These are phyloP conservation scores for Calendula officinalis DNA, from an alignment of 129 eudicot species.

Conservation along the genomic window DNA sequence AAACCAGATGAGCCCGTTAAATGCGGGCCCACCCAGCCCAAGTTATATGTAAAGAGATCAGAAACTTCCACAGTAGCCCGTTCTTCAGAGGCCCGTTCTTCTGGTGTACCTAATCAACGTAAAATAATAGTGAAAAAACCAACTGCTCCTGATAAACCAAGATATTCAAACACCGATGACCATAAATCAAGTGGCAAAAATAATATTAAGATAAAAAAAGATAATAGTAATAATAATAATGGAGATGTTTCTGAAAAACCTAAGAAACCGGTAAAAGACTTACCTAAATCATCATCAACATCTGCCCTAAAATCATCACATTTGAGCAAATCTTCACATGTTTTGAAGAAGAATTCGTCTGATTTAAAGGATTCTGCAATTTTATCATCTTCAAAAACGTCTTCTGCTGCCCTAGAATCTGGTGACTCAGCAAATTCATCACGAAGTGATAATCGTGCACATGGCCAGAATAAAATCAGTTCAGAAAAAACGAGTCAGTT, in stretches of 20 bases:
- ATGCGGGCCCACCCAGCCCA: slow-evolving; percentile 26
- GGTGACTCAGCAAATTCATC: slow-evolving; percentile 49
- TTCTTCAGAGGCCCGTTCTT: slow-evolving; percentile 14
- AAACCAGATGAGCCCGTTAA: slow-evolving; percentile 23
- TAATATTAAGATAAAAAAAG: slow-evolving; percentile 42
- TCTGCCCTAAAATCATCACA: slow-evolving; percentile 51
- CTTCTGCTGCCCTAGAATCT: slow-evolving; percentile 31
- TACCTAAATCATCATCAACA: slow-evolving; percentile 41
- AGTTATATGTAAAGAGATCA: slow-evolving; percentile 26
- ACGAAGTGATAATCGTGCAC: slow-evolving; percentile 41
- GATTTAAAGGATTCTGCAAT: slow-evolving; percentile 55
- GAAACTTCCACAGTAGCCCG: slow-evolving; percentile 27
- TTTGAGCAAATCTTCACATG: background rate
- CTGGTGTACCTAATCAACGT: slow-evolving; percentile 22
- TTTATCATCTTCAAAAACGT: slow-evolving; percentile 47
- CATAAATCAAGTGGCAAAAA: background rate
- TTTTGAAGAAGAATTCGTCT: slow-evolving; percentile 42
- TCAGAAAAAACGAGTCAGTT: slow-evolving; percentile 35
- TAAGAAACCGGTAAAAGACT: slow-evolving; percentile 48
- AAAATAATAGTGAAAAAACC: slow-evolving; percentile 21
- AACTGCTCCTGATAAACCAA: slow-evolving; percentile 39
- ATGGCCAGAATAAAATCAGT: slow-evolving; percentile 44
- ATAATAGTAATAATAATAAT: slow-evolving; percentile 7
- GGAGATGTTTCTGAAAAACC: slow-evolving; percentile 52
- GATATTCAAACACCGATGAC: slow-evolving; percentile 30